Evolutionary conservation across 352 stramenopile genomes (phyloP), one percentile per base, ranked within the genome.

Genomic region (Lagenidium sp.): DNA sequence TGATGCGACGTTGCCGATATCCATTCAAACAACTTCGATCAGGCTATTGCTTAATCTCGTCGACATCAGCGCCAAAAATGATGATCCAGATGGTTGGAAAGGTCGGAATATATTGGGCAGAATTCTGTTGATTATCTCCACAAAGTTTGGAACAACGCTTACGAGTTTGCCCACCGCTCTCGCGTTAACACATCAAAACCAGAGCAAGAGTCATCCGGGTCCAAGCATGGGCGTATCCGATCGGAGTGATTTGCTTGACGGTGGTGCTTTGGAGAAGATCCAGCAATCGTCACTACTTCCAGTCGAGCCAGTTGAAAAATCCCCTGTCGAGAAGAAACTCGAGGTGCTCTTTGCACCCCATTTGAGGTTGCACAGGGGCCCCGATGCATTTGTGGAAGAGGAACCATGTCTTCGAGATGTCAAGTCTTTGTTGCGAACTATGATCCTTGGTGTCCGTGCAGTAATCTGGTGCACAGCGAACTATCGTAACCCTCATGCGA

Each of bases 391-490:
- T n/a, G 55, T 63, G 3, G 82, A 93, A 24, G 82, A 93, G 48
- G 80, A 93, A 46, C 74, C 76, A 3, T 87, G 60, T 39, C 64
- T 95, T 28, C 69, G 80, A 22, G 91, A 98, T 45, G 67, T 98
- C 25, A 97, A 98, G 55, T 87, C 73, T 15, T 73, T 98, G 21
- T 44, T 99, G 30, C 79, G 91, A 19, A 97, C 94, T 10, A 98
- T 99, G 75, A 96, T 99, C 37, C 60, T 97, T n/a, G 96, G 96
- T 12, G 89, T 98, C 30, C 98, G 98, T 45, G 98, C 92, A 8
- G 73, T 99, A 4, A 97, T 99, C 40, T 99, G 92, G 87, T 99
- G 95, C 63, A 97, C 98, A 11, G 82, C 79, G 26, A 96, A 97
- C 63, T 94, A 94, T 49, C 76, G 82, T 19, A 93, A 93, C 46